Evolutionary conservation across 208 protist species (phyloP), one percentile per base, ranked within the genome.

Genomic region (Strigomonas culicis): DNA sequence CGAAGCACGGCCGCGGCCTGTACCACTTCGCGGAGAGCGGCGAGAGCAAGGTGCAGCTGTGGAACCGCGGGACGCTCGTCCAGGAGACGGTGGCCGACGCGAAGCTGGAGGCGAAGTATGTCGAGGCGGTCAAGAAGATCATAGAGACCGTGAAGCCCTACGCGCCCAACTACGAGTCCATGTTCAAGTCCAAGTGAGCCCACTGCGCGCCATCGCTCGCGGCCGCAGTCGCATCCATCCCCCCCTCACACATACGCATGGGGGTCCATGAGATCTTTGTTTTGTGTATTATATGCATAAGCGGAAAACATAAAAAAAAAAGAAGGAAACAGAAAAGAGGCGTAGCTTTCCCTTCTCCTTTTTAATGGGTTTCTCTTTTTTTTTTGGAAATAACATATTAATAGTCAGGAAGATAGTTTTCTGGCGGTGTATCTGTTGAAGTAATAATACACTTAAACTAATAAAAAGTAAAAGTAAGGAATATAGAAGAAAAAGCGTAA

Each of bases 1-100:
- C 87, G 66, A 96, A 96, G 70, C 75, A 94, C 49, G 90, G 90
- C 19, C 74, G 74, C 31, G 90, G 90, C 27, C 59, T 96, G 47
- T 94, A 96, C 72, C 84, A 93, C 68, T 96, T 96, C 65, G 78
- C 85, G 19, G 81, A 92, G 30, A 87, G 71, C 55, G 76, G 78
- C 2, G 68, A 47, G 59, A 90, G 78, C 66, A 88, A 79, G 67
- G 50, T 92, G 24, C 88, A 94, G 68, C 69, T 82, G 63, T 94
- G 88, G 85, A 78, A 84, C 52, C 78, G 89, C 70, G 88, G 88
- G 27, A 70, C 50, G 19, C 77, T 94, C 60, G 72, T 74, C 50
- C 74, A 94, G 72, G 88, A 94, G 63, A 70, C 62, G 32, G 70
- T 68, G 39, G 82, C 72, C 6, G 76, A 85, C 56, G 76, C 79